A percentile compares a stretch with the other conserved stretches of the same genome.
phyloP scores from a whole-genome alignment of 805 yeast genomes.

The Grigorovia jiainica region DNA sequence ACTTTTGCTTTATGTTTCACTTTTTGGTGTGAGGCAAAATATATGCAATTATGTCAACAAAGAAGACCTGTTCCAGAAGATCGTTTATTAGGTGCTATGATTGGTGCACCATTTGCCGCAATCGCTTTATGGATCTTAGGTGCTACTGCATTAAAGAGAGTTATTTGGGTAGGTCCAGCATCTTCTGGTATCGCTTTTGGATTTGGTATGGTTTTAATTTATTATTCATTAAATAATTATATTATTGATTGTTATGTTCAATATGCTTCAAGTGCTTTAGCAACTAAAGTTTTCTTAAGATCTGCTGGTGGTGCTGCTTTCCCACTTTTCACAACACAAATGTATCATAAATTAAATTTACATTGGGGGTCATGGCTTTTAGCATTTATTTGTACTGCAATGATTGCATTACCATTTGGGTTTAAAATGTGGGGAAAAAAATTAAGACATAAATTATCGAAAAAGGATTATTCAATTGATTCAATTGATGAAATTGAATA shows the following conservation, averaged over 20 bases:
- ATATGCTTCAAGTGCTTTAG: constrained; percentile 72
- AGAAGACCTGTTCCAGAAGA: constrained; percentile 72
- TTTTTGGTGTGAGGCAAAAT: constrained; percentile 57
- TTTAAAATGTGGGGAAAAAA: constrained; percentile 59
- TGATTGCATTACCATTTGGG: constrained; percentile 63
- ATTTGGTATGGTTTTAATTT: constrained; percentile 65
- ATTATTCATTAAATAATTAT: constrained; percentile 70
- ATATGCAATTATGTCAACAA: constrained; percentile 39
- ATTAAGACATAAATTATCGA: constrained; percentile 56
- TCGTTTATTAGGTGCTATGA: constrained; percentile 69
- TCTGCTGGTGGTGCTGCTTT: constrained; percentile 82
- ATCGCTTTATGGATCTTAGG: constrained; percentile 72
- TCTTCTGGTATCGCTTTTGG: constrained; percentile 76
- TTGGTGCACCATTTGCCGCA: constrained; percentile 77
- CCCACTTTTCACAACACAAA: constrained; percentile 72
- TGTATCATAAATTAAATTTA: constrained; percentile 64
- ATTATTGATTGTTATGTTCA: constrained; percentile 85
- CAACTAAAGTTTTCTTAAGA: constrained; percentile 72
- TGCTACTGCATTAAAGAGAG: constrained; percentile 61
- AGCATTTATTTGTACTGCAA: constrained; percentile 68
- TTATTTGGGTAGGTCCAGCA: constrained; percentile 74
- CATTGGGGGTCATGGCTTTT: constrained; percentile 77
- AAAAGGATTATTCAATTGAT: constrained; percentile 47
- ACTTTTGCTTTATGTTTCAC: constrained; percentile 63
- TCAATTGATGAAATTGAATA: constrained; percentile 14